These are phyloP conservation scores for Nemania diffusa DNA, from an alignment of 2,329 filamentous ascomycete species.

Conservation along the genomic window DNA sequence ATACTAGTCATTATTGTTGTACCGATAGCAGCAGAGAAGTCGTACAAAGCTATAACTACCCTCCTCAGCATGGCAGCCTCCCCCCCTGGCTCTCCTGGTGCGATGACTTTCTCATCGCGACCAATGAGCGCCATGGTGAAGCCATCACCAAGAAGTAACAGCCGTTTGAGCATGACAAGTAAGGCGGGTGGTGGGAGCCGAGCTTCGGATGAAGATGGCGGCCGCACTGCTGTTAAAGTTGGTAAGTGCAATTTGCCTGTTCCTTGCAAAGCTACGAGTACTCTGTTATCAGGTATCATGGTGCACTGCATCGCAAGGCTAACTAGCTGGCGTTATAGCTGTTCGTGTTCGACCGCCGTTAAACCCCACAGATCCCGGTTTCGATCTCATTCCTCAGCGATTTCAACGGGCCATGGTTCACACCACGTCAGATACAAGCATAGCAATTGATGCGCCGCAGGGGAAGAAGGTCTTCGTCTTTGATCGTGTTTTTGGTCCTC, in stretches of 20 bases:
- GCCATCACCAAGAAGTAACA: conserved; percentile 77
- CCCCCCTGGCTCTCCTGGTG: conserved; percentile 73
- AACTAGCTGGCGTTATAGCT: conserved; percentile 63
- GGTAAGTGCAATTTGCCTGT: conserved; percentile 69
- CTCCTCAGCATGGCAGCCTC: conserved; percentile 69
- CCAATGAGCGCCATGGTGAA: conserved; percentile 85
- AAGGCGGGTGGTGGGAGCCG: conserved; percentile 80
- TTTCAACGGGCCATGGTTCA: conserved; percentile 95
- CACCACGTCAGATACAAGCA: conserved; percentile 83
- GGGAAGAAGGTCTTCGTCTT: conserved; percentile 97
- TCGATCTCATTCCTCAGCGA: conserved; percentile 92
- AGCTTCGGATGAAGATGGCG: conserved; percentile 84
- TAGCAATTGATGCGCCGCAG: conserved; percentile 90
- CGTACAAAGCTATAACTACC: conserved; percentile 42
- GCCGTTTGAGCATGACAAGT: conserved; percentile 85
- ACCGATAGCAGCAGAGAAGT: conserved; percentile 15
- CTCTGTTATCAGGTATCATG: neutral
- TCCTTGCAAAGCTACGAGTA: neutral
- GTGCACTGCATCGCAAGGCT: conserved; percentile 14
- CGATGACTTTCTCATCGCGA: conserved; percentile 63
- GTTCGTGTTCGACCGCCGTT: conserved; percentile 93
- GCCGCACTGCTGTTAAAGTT: conserved; percentile 93
- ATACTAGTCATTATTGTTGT: conserved; percentile 8
- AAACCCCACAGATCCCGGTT: conserved; percentile 85
- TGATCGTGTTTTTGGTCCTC: conserved; percentile 89